Conservation (phyloP, 371 early-diverging fungal genomes). For the Smittium mucronatum region DNA sequence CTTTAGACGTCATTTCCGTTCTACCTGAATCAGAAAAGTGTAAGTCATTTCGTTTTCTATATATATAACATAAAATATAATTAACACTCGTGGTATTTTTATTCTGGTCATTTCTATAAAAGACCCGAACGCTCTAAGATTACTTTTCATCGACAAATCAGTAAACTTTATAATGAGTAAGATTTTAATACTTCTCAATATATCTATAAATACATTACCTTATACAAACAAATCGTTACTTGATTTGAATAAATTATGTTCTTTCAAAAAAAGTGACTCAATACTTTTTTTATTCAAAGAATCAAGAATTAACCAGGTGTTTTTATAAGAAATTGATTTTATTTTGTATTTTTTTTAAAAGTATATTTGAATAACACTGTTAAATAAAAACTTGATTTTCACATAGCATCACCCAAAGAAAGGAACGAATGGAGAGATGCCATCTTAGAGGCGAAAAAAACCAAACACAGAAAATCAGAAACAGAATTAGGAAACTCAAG, state of each 20-base stretch:
- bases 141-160: neutral
- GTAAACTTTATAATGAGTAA: neutral
- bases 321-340: neutral
- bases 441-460: neutral
- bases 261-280: neutral
- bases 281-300: neutral
- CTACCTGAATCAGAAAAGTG: neutral
- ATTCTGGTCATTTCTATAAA: no score
- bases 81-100: no score
- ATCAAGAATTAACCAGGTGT: neutral
- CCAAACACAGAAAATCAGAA: neutral
- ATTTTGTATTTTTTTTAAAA: neutral
- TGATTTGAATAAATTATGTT: neutral
- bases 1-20: neutral
- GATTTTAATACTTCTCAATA: neutral
- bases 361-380: neutral
- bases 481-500: neutral
- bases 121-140: neutral
- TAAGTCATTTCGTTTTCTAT: neutral
- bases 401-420: neutral
- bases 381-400: neutral
- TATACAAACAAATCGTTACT: neutral
- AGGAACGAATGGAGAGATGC: constrained; percentile 5
- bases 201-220: neutral
- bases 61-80: neutral